Base-by-base conservation (phyloP, 1,284 basidiomycete genomes). In the Papiliotrema nemorosa region DNA sequence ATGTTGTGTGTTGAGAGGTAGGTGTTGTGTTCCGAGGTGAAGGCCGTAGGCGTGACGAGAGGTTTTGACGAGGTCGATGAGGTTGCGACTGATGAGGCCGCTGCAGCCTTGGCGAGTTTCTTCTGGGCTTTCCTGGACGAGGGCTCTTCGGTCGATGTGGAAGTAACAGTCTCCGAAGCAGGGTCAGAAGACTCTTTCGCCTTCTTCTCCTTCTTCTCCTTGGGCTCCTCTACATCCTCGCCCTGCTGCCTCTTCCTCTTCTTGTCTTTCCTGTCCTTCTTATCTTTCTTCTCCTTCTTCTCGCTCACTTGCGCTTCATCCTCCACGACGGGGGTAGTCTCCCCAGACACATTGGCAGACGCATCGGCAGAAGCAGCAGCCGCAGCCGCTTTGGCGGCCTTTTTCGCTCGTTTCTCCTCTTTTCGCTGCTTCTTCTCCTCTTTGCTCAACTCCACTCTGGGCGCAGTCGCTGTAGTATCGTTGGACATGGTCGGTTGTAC, bases 1-100 rank as follows among this genome's bases (percentile, higher is more conserved):
- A 97, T 84, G 31, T 80, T 79, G 72, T 94, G 83, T 57, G 83
- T 82, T 36, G 74, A 65, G 31, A 93, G 79, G 77, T 85, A 96
- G 1, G 80, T 78, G 27, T 79, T 77, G 33, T 82, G 77, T 26
- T 85, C 78, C 31, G 73, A 44, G 24, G 69, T 63, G 56, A 75
- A 67, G 34, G 59, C 58, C 13, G 61, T 44, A 6, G 66, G 50
- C 18, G 59, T 53, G 27, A 60, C 38, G 24, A 48, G 35, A 22
- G 57, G 54, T 4, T 52, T 49, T 10, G 58, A 37, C 21, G 53
- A 39, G 44, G 57, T 43, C 29, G 54, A n/a, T 18, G 47, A 59
- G 44, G 50, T 55, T n/a, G n/a, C n/a, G n/a, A n/a, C n/a, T n/a
- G n/a, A n/a, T n/a, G n/a, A n/a, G 39, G 55, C 59, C 49, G 47